Base-by-base conservation (phyloP, 2,329 filamentous ascomycete genomes). In the Cercospora beticola region DNA sequence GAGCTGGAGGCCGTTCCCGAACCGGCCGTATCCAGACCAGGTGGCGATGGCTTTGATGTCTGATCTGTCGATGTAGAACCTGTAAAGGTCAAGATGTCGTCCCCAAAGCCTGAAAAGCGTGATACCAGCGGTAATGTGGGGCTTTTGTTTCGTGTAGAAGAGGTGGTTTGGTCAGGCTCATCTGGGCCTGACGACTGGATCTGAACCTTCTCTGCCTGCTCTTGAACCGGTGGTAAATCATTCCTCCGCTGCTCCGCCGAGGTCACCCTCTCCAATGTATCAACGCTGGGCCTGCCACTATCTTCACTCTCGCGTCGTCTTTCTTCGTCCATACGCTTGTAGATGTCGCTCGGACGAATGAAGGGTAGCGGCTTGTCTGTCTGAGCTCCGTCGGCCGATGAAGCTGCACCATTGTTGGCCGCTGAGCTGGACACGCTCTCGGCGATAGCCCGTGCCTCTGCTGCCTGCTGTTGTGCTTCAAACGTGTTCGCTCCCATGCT, bases 321-420 rank as follows among this genome's bases (percentile, higher is more conserved):
- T 70, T 92, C 90, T 72, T 92, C 89, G 63, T 87, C 87, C 78
- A 90, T 84, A 5, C 90, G 87, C 75, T 87, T 90, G 78, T 94
- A 94, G 52, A 94, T 90, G 72, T 96, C 92, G 12, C 90, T 87
- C 1, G 92, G 91, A 43, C 91, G 85, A 66, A 93, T 84, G 72
- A 94, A 89, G 0, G 89, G 86, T 21, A 87, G 79, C 0, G 87
- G 78, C 73, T 89, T 89, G 61, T 81, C 77, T 43, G 84, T 72
- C 28, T 79, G 80, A 67, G 68, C 49, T 74, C 72, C 66, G 52
- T n/a, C 62, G 16, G 40, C 23, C 43, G 43, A 46, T 52, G 60
- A 31, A 23, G 59, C 49, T 10, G 57, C 66, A 21, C 66, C 66
- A 3, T 30, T 49, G 18, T 64, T 58, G 12, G 65, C 54, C 26